Conservation (phyloP, 345 rosid species). For the Brassica juncea region DNA sequence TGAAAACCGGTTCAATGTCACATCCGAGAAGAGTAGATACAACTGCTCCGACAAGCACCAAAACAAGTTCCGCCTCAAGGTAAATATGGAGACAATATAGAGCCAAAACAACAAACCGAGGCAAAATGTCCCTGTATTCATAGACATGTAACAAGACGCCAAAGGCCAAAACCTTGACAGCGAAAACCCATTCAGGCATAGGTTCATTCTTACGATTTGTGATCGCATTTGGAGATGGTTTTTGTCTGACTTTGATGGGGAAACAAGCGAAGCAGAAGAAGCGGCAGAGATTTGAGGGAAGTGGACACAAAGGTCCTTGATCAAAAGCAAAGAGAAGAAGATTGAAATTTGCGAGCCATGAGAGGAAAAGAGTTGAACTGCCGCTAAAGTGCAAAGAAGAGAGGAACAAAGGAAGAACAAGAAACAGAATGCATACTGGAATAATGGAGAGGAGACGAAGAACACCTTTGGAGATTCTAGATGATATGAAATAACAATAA, state of each 20-base stretch:
- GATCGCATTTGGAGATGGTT: slow-evolving; percentile 22
- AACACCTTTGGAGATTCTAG: slow-evolving; percentile 47
- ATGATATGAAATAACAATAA: slow-evolving; percentile 53
- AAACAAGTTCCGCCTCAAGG: slow-evolving; percentile 49
- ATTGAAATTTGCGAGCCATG: slow-evolving; percentile 64
- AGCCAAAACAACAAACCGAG: slow-evolving; percentile 35
- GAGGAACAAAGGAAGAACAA: slow-evolving; percentile 53
- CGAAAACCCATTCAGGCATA: slow-evolving; percentile 39
- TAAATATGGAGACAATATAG: slow-evolving; percentile 48
- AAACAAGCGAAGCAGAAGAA: slow-evolving; percentile 62
- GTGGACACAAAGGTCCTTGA: slow-evolving; percentile 59
- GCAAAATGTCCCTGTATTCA: slow-evolving; percentile 39
- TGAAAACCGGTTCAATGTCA: slow-evolving; percentile 67
- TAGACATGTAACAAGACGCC: slow-evolving; percentile 39
- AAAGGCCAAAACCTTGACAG: slow-evolving; percentile 42
- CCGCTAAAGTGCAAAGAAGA: slow-evolving; percentile 40
- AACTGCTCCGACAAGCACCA: slow-evolving; percentile 40
- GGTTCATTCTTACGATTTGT: slow-evolving; percentile 4
- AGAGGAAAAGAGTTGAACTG: slow-evolving; percentile 47
- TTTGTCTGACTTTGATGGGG: slow-evolving; percentile 51
- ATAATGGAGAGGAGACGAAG: slow-evolving; percentile 55
- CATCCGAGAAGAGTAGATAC: slow-evolving; percentile 52
- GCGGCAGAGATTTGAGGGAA: slow-evolving; percentile 44
- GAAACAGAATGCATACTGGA: slow-evolving; percentile 49
- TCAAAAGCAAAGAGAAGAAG: slow-evolving; percentile 69